Evolutionary conservation across 2,329 filamentous ascomycete genomes (phyloP).

Genomic region (Arthrobotrys sphaeroides): DNA sequence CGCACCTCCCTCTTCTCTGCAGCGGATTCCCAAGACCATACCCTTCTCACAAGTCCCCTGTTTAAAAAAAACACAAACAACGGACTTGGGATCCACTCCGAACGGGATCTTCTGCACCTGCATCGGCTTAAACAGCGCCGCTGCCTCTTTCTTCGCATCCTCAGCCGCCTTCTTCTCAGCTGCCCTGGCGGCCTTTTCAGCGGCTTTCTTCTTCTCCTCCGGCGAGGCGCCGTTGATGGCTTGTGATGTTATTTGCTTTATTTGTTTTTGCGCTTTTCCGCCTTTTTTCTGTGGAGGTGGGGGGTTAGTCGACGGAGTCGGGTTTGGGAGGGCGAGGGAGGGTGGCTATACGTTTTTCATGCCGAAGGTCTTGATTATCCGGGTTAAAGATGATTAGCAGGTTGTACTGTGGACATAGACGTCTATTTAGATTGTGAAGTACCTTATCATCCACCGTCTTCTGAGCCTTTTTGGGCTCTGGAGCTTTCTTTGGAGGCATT

Average conservation of each 20-base stretch:
- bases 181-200: constrained; percentile 74
- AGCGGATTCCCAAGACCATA: background rate
- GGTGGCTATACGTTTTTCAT: constrained; percentile 82
- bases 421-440: background rate
- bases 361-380: constrained; percentile 78
- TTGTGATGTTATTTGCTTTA: constrained; percentile 81
- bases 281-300: constrained; percentile 79
- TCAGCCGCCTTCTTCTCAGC: constrained; percentile 93
- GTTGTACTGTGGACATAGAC: background rate
- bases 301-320: constrained; percentile 12
- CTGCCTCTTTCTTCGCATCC: constrained; percentile 79
- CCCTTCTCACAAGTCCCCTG: constrained; percentile 97
- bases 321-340: background rate
- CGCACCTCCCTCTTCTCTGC: background rate
- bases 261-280: constrained; percentile 85
- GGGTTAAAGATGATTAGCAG: background rate
- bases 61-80: constrained; percentile 95
- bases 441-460: constrained; percentile 83
- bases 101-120: constrained; percentile 98
- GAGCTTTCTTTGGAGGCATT: constrained; percentile 58
- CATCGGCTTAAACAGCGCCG: constrained; percentile 85
- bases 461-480: constrained; percentile 62
- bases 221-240: constrained; percentile 78
- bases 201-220: constrained; percentile 83
- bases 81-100: constrained; percentile 96